Evolutionary conservation across 768 basidiomycete genomes (phyloP).

Genomic region (Russula ochroleuca): DNA sequence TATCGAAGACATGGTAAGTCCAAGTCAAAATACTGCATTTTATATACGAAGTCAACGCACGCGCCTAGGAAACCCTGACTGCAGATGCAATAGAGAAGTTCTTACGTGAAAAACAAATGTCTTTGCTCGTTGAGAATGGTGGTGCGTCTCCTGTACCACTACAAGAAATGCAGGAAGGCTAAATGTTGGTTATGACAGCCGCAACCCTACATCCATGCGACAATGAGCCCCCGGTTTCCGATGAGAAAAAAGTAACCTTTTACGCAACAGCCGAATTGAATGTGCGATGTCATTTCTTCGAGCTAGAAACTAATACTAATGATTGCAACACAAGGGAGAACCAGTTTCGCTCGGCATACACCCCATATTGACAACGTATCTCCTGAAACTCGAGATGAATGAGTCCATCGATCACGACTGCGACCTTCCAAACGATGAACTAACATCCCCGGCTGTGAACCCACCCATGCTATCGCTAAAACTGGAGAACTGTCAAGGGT

Average conservation of each 20-base stretch:
- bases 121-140: constrained; percentile 6
- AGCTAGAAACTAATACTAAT: background rate
- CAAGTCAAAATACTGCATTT: background rate
- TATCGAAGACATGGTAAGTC: constrained; percentile 11
- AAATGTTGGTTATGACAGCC: background rate
- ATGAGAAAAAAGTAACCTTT: constrained; percentile 5
- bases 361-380: constrained; percentile 6
- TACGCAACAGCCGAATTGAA: background rate
- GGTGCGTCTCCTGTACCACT: background rate
- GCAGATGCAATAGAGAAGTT: constrained; percentile 6
- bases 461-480: background rate
- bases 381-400: background rate
- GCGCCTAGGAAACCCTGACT: background rate
- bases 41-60: background rate
- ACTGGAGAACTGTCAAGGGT: constrained; percentile 16
- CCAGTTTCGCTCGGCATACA: constrained; percentile 1
- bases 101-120: background rate
- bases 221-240: background rate
- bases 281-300: background rate
- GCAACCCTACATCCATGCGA: background rate
- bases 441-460: background rate
- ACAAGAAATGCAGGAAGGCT: background rate
- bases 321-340: constrained; percentile 7
- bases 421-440: constrained; percentile 11
- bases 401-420: constrained; percentile 1